Base-by-base conservation (phyloP, 2,329 filamentous ascomycete genomes). In the Apiospora saccharicola region DNA sequence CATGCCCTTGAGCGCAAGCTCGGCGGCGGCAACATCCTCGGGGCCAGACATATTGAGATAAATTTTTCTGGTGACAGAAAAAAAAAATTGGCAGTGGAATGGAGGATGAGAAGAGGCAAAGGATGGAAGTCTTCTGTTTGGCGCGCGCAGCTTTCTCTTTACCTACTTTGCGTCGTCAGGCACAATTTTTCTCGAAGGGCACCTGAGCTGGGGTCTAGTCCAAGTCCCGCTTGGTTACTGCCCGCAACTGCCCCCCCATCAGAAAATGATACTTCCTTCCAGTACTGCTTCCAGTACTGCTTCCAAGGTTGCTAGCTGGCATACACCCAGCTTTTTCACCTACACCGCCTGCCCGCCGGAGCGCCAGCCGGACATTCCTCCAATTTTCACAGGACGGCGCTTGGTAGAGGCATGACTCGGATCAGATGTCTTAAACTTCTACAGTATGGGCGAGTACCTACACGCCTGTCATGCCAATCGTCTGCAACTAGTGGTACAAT, bases 1-100 rank as follows among this genome's bases (percentile, higher is more conserved):
- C 89, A 98, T 92, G 78, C 86, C 83, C 81, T 92, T 91, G 83
- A 93, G 88, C 83, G 87, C 86, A 81, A 88, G 82, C 85, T 91
- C 90, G 68, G 89, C 89, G 76, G 85, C 81, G 80, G 90, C 89
- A 73, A 90, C 85, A 64, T 90, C 89, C 87, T 89, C 90, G 74
- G 86, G 86, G 70, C 70, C 68, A 26, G 78, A 74, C 78, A 80
- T 80, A 19, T 67, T 75, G 46, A 13, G 53, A 53, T 13, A 49
- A 30, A 37, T 34, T 64, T 41, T 41, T 19, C 57, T 12, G 19
- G 12, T 41, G n/a, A 10, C 37, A 41, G 37, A 41, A 41, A 41
- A 41, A 37, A 7, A 41, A 41, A 41, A 41, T 41, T 41, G 37
- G 37, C 37, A 41, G 26, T 53, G 19, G 34, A 67, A 41, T n/a